Conservation (phyloP, 805 yeast genomes). For the Hanseniaspora nectarophila region DNA sequence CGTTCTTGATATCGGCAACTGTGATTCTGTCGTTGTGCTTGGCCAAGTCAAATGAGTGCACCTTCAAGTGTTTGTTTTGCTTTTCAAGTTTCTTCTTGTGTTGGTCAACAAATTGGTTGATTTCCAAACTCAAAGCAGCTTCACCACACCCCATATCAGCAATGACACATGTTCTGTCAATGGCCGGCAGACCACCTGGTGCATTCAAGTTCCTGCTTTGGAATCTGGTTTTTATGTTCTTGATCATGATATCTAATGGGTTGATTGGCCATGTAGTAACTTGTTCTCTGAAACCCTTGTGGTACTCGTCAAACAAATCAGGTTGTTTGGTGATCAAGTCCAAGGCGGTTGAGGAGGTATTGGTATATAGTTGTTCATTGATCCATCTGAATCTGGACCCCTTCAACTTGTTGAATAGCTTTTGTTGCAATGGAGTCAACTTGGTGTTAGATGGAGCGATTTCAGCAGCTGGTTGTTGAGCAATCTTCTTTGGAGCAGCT, state of each 20-base stretch:
- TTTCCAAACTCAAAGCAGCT: conserved; percentile 69
- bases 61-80: conserved; percentile 39
- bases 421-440: conserved; percentile 79
- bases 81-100: conserved; percentile 27
- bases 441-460: conserved; percentile 22
- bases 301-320: conserved; percentile 81
- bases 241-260: conserved; percentile 84
- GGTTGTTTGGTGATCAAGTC: conserved; percentile 69
- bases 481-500: neutral
- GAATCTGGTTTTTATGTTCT: conserved; percentile 46
- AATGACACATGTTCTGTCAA: conserved; percentile 46
- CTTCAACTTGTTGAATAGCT: conserved; percentile 86
- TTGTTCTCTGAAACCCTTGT: conserved; percentile 87
- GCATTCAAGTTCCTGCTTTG: conserved; percentile 66
- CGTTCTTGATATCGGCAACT: conserved; percentile 90
- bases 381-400: conserved; percentile 98
- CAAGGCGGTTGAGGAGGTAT: conserved; percentile 64
- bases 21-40: conserved; percentile 82
- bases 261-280: conserved; percentile 97
- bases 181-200: conserved; percentile 90
- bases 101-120: conserved; percentile 38
- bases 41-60: conserved; percentile 85
- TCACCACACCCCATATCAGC: conserved; percentile 99
- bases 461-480: no score
- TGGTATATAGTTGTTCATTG: conserved; percentile 90